phyloP scores from a whole-genome alignment of 2,329 filamentous ascomycete species.

The Penicillium sp. region DNA sequence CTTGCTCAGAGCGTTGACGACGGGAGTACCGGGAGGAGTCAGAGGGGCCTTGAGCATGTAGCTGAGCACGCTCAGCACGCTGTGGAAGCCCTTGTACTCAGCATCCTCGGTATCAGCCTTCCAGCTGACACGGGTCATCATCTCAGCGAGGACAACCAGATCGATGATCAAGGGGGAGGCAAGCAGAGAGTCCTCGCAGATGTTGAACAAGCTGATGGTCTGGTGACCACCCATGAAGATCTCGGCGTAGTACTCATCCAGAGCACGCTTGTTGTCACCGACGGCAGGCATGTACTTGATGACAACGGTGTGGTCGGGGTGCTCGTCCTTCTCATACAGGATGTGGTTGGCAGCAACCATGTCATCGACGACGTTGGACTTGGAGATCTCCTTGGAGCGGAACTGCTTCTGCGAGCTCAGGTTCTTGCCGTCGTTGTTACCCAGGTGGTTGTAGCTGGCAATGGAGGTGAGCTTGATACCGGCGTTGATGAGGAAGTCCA shows the following conservation, averaged over 20 bases:
- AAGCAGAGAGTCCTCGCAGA: slow-evolving; percentile 96
- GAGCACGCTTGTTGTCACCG: slow-evolving; percentile 96
- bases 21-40: slow-evolving; percentile 91
- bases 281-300: slow-evolving; percentile 99
- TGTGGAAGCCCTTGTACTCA: slow-evolving; percentile 93
- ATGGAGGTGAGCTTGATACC: slow-evolving; percentile 99
- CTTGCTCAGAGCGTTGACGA: slow-evolving; percentile 94
- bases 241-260: slow-evolving; percentile 99
- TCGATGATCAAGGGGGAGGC: slow-evolving; percentile 98
- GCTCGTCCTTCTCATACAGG: slow-evolving; percentile 88
- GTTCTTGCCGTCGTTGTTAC: slow-evolving; percentile 99
- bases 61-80: slow-evolving; percentile 93
- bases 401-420: slow-evolving; percentile 97
- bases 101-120: slow-evolving; percentile 66
- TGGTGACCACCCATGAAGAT: slow-evolving; percentile 99
- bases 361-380: slow-evolving; percentile 98
- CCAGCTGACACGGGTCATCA: slow-evolving; percentile 99
- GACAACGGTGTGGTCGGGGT: slow-evolving; percentile 97
- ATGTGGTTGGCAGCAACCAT: slow-evolving; percentile 97
- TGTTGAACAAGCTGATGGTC: slow-evolving; percentile 97
- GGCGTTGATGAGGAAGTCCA: slow-evolving; percentile 97
- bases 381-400: slow-evolving; percentile 99
- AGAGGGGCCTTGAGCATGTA: slow-evolving; percentile 98
- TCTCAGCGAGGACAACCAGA: slow-evolving; percentile 87
- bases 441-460: slow-evolving; percentile 98